phyloP scores from a whole-genome alignment of 2,329 filamentous ascomycete species.

The Westerdykella aurantiaca region DNA sequence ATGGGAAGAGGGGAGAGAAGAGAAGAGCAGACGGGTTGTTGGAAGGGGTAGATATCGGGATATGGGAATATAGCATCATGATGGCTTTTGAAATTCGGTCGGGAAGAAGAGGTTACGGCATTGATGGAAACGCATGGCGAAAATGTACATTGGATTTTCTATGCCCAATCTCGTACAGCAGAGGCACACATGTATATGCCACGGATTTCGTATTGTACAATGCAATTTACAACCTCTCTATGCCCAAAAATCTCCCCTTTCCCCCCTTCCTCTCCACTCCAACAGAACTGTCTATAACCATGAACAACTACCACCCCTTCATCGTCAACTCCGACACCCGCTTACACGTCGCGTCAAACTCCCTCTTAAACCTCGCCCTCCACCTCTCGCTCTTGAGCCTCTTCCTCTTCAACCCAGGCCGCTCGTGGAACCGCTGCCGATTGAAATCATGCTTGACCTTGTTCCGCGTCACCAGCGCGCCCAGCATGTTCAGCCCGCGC shows the following conservation, averaged over 20 bases:
- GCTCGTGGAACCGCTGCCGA: conserved; percentile 66
- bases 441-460: conserved; percentile 51
- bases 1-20: neutral
- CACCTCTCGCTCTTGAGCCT: conserved; percentile 64
- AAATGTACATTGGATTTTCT: neutral
- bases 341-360: conserved; percentile 59
- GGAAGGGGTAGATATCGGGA: neutral
- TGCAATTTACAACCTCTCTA: neutral
- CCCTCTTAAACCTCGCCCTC: conserved; percentile 61
- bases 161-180: neutral
- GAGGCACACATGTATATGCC: too few species aligned
- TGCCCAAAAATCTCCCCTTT: neutral
- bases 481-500: conserved; percentile 43
- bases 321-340: conserved; percentile 64
- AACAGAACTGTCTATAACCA: neutral
- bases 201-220: neutral
- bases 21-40: neutral
- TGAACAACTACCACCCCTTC: conserved; percentile 64
- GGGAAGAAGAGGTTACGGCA: neutral
- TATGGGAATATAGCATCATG: neutral
- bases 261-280: neutral
- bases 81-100: neutral
- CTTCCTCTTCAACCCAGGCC: conserved; percentile 72
- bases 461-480: conserved; percentile 47
- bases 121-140: neutral